Evolutionary conservation across 2,329 filamentous ascomycete genomes (phyloP).

Genomic region (Cadophora luteo-olivacea): DNA sequence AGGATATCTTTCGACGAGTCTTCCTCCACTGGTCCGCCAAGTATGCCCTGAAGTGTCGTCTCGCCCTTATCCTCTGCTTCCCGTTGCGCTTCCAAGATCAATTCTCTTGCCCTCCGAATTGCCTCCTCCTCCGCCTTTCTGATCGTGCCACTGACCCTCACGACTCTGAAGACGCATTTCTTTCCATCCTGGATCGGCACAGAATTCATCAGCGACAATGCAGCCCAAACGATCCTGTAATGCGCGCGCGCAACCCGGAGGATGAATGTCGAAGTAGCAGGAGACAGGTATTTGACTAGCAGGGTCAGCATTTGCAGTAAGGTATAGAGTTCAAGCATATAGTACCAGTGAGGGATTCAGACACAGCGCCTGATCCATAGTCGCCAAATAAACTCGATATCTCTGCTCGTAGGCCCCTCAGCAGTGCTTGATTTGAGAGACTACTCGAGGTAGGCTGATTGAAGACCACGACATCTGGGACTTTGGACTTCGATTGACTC

Average conservation of each 20-base stretch:
- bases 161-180: constrained; percentile 81
- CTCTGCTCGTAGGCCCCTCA: constrained; percentile 73
- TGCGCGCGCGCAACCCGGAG: constrained; percentile 82
- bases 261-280: constrained; percentile 94
- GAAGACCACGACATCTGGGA: constrained; percentile 71
- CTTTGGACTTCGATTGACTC: constrained; percentile 43
- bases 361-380: constrained; percentile 79
- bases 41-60: constrained; percentile 49
- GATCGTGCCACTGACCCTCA: constrained; percentile 91
- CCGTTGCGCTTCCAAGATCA: constrained; percentile 72
- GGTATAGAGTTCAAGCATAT: neutral
- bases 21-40: constrained; percentile 39
- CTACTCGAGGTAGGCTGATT: constrained; percentile 79
- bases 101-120: constrained; percentile 74
- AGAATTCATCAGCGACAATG: constrained; percentile 78
- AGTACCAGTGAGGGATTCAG: constrained; percentile 71
- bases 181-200: constrained; percentile 64
- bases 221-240: constrained; percentile 89
- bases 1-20: constrained; percentile 49
- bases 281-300: constrained; percentile 90
- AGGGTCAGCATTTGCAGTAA: neutral
- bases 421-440: constrained; percentile 69
- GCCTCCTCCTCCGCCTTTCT: constrained; percentile 91
- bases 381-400: constrained; percentile 83
- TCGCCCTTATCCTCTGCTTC: constrained; percentile 50